phyloP scores from a whole-genome alignment of 495 filamentous ascomycete species.

The Neurospora sp. region DNA sequence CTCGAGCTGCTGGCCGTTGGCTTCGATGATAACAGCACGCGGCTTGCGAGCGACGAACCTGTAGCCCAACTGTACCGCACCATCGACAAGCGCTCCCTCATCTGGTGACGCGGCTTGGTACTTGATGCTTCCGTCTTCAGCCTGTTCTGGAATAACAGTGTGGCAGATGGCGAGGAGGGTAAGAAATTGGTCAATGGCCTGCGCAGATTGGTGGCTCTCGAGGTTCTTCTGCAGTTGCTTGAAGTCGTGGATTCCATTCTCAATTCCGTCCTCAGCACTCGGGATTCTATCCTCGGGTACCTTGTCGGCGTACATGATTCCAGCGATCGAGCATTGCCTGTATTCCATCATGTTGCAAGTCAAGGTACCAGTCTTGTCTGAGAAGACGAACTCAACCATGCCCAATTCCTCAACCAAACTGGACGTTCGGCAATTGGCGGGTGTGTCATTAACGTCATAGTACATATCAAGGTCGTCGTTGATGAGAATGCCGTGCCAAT shows the following conservation, averaged over 20 bases:
- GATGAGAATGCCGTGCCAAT: constrained; percentile 93
- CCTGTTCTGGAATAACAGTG: constrained; percentile 90
- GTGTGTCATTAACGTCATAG: constrained; percentile 90
- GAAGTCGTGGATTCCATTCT: constrained; percentile 83
- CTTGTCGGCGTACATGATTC: constrained; percentile 88
- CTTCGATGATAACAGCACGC: constrained; percentile 68
- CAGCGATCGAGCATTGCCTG: constrained; percentile 84
- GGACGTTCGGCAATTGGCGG: constrained; percentile 90
- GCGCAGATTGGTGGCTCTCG: constrained; percentile 52
- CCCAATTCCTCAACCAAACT: constrained; percentile 95
- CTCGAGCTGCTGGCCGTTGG: constrained; percentile 59
- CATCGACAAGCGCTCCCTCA: constrained; percentile 92
- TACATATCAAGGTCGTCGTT: constrained; percentile 98
- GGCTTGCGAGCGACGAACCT: constrained; percentile 85
- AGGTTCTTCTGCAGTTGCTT: constrained; percentile 64
- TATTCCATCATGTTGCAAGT: constrained; percentile 99
- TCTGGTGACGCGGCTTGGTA: constrained; percentile 98
- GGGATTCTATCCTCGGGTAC: constrained; percentile 86
- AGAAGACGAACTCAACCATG: constrained; percentile 98
- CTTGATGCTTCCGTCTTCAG: constrained; percentile 72
- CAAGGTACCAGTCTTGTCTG: constrained; percentile 97
- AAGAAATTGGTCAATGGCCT: constrained; percentile 82
- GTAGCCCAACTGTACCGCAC: constrained; percentile 78
- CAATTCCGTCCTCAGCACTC: constrained; percentile 60
- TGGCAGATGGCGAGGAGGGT: constrained; percentile 85